Base-by-base conservation (phyloP, 306 rosid genomes). In the Abrus precatorius region DNA sequence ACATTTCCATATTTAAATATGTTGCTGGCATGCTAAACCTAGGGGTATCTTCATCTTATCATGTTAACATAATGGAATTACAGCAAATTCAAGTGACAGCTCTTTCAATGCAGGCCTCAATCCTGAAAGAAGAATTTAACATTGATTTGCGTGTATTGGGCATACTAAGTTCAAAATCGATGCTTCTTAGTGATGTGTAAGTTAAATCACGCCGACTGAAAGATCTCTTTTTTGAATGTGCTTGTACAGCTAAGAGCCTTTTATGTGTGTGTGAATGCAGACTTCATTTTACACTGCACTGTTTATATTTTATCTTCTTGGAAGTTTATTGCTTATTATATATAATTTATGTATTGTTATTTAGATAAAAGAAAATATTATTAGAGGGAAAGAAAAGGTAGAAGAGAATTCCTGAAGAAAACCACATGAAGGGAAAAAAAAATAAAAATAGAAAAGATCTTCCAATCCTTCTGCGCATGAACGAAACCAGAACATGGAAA, bases 81-180 rank as follows among this genome's bases (percentile, higher is more conserved):
- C 63, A 36, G 28, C 10, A 10, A 56, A 52, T 66, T 79, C 63
- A 57, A 69, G 6, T 68, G 27, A 53, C 36, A 77, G 8, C 32
- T 45, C 38, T 64, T 52, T 57, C 73, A 71, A 80, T 85, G 78
- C 86, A 93, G 99, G 89, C 98, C 11, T 92, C 97, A 41, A 74
- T 82, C 55, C 90, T 95, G 78, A 95, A 95, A 91, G 98, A 95
- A 90, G 93, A 95, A 72, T 93, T 91, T 55, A 93, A 95, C 89
- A 95, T 95, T 82, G 99, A 93, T 83, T 83, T 95, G 83, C 99
- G 98, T 76, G 99, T 93, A 41, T 62, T 93, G 96, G 99, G 98
- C 88, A 95, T 95, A 75, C 88, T 87, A 74, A 85, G 97, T 67
- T 90, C 96, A 73, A 86, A 83, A 76, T 89, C 86, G 76, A 95